Evolutionary conservation across 306 rosid species (phyloP).

Genomic region (Malus fusca): DNA sequence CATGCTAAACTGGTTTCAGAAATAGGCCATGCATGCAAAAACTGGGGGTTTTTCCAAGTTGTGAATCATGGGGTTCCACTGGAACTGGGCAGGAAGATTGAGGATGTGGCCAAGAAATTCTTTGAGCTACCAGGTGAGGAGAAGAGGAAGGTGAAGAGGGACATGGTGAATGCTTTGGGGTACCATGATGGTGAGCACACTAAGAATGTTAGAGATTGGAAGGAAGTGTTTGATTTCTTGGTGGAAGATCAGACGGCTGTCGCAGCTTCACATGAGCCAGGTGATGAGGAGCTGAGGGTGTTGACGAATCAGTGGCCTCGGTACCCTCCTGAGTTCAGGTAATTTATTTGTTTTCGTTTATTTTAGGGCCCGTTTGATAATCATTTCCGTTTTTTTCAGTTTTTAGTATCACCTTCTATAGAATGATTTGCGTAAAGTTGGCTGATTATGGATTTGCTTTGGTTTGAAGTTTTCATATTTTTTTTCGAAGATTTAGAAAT

Average conservation of each 20-base stretch:
- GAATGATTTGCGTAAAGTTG: too few relatives aligned
- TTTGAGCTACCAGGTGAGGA: conserved; percentile 31
- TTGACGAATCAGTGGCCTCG: conserved; percentile 73
- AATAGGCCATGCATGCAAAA: conserved; percentile 48
- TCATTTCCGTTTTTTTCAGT: too few relatives aligned
- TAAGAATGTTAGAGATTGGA: conserved; percentile 83
- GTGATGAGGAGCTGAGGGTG: conserved; percentile 30
- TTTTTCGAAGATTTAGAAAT: too few relatives aligned
- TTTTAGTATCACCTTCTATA: too few relatives aligned
- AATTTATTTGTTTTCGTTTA: neutral
- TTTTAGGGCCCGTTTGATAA: neutral
- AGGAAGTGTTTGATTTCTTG: conserved; percentile 74
- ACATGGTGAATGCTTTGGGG: conserved; percentile 42
- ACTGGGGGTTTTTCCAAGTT: conserved; percentile 86
- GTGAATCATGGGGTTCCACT: conserved; percentile 60
- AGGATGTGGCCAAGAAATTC: conserved; percentile 36
- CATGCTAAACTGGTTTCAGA: too few relatives aligned
- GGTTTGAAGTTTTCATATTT: too few relatives aligned
- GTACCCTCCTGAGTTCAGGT: conserved; percentile 56
- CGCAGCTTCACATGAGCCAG: conserved; percentile 40
- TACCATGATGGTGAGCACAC: conserved; percentile 69
- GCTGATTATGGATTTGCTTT: too few relatives aligned
- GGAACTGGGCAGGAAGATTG: conserved; percentile 26
- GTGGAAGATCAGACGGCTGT: conserved; percentile 42
- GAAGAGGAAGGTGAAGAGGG: conserved; percentile 59